Percentiles rank a stretch among this genome's conserved stretches.
Evolutionary conservation across 2,329 filamentous ascomycete genomes (phyloP).

Genomic region (Xylariaceae sp.): DNA sequence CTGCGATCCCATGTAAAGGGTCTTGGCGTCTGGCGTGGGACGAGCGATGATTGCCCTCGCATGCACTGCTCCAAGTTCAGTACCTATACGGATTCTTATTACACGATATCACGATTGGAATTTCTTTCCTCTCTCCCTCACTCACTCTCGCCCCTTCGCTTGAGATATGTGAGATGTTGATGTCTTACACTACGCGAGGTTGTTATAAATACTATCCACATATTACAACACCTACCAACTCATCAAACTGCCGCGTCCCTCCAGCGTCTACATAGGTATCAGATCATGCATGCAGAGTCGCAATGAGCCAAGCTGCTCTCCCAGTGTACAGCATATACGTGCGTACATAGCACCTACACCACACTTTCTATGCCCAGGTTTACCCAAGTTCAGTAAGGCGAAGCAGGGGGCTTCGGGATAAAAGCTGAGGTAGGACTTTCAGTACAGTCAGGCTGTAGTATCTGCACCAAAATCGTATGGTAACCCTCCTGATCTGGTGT

Average conservation of each 20-base stretch:
- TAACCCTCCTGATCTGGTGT: no score
- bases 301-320: not conserved
- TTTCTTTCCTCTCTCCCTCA: no score
- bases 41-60: not conserved
- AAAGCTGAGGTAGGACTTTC: not conserved
- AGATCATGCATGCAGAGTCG: not conserved
- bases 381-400: slow-evolving; percentile 16
- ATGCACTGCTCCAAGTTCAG: not conserved
- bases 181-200: not conserved
- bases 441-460: not conserved
- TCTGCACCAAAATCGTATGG: no score
- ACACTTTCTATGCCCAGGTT: no score
- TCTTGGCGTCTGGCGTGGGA: no score
- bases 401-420: slow-evolving; percentile 1
- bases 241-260: not conserved
- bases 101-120: not conserved
- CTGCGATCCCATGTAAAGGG: no score
- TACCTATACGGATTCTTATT: not conserved
- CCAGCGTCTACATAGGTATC: not conserved
- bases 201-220: not conserved
- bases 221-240: not conserved
- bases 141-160: no score
- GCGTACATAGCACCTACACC: not conserved
- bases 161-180: not conserved
- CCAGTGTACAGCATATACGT: not conserved